Conservation (phyloP, 495 filamentous ascomycete genomes). For the Tuber microsphaerosporum region DNA sequence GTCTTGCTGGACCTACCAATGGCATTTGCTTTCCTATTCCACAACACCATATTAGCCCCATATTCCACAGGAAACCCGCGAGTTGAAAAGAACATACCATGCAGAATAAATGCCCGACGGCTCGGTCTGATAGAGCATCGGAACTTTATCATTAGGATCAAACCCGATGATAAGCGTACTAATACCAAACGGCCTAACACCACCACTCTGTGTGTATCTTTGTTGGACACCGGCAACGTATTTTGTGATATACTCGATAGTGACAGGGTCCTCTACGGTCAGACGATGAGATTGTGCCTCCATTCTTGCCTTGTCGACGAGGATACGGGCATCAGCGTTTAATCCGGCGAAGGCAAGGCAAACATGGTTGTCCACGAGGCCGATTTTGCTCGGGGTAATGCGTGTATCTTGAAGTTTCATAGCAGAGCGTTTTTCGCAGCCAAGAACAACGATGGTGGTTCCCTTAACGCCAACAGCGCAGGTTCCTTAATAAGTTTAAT, state of each 20-base stretch:
- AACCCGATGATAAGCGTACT: constrained; percentile 96
- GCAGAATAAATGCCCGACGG: constrained; percentile 97
- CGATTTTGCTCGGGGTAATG: constrained; percentile 97
- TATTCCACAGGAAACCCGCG: background rate
- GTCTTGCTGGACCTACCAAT: constrained; percentile 98
- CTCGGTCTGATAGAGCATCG: constrained; percentile 93
- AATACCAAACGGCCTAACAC: constrained; percentile 94
- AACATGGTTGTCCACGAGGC: constrained; percentile 85
- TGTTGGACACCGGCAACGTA: constrained; percentile 97
- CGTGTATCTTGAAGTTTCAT: constrained; percentile 99
- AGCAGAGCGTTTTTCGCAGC: constrained; percentile 96
- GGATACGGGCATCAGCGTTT: constrained; percentile 93
- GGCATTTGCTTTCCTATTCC: constrained; percentile 92
- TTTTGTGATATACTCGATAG: constrained; percentile 98
- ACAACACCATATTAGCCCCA: background rate
- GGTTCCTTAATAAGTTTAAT: constrained; percentile 57
- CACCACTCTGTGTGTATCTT: constrained; percentile 95
- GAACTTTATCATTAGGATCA: constrained; percentile 77
- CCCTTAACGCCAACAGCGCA: constrained; percentile 98
- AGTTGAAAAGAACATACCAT: constrained; percentile 56
- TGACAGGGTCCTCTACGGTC: constrained; percentile 95
- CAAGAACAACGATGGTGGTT: constrained; percentile 84
- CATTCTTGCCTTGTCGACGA: constrained; percentile 93
- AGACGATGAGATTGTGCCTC: constrained; percentile 96
- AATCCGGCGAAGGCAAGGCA: constrained; percentile 94